Evolutionary conservation across 805 yeast genomes (phyloP).

Genomic region (Wickerhamia fluorescens): DNA sequence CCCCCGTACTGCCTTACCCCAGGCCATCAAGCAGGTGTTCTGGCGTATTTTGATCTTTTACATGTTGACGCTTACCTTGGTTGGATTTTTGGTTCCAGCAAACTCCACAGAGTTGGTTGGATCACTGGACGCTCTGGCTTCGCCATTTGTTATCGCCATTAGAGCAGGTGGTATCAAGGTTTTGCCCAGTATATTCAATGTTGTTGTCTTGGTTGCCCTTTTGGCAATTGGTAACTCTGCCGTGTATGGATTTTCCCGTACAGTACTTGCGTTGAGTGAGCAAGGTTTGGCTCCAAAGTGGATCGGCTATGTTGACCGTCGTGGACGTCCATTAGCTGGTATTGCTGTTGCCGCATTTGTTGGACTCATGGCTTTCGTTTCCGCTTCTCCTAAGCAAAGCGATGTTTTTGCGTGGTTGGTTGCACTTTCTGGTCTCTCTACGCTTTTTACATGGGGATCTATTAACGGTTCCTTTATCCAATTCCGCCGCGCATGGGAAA

Average conservation of each 20-base stretch:
- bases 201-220: slow-evolving; percentile 33
- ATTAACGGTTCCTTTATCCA: slow-evolving; percentile 18
- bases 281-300: slow-evolving; percentile 33
- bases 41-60: slow-evolving; percentile 36
- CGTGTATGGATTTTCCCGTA: slow-evolving; percentile 37
- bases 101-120: slow-evolving; percentile 17
- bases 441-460: slow-evolving; percentile 23
- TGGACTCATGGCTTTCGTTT: slow-evolving; percentile 33
- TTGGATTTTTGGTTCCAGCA: slow-evolving; percentile 34
- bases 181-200: slow-evolving; percentile 37
- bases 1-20: slow-evolving; percentile 33
- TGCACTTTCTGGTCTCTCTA: slow-evolving; percentile 20
- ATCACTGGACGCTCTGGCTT: slow-evolving; percentile 26
- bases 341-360: slow-evolving; percentile 25
- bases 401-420: slow-evolving; percentile 28
- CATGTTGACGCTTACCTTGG: slow-evolving; percentile 33
- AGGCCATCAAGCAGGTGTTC: slow-evolving; percentile 37
- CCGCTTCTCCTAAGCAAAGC: slow-evolving; percentile 31
- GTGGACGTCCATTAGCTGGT: slow-evolving; percentile 35
- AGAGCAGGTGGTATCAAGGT: slow-evolving; percentile 34
- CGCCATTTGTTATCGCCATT: slow-evolving; percentile 39
- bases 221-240: slow-evolving; percentile 39
- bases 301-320: slow-evolving; percentile 30
- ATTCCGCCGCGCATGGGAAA: slow-evolving; percentile 18
- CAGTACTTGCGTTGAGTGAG: slow-evolving; percentile 32